These are phyloP conservation scores for Penicillium bialowiezense DNA, from an alignment of 495 filamentous ascomycete species.

Conservation along the genomic window DNA sequence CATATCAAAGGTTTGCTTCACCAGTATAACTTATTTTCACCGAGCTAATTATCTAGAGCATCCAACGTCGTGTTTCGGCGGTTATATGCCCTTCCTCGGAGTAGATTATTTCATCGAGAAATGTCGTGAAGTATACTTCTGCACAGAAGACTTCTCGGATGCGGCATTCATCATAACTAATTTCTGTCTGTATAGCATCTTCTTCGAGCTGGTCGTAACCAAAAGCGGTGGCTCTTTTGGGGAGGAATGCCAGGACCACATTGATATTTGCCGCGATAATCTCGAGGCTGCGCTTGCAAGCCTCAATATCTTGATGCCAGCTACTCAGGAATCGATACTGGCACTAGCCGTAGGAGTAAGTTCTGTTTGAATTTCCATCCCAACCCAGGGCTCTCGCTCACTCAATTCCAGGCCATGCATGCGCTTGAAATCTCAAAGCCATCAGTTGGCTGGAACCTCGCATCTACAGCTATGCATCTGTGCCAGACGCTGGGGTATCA, in stretches of 20 bases:
- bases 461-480: slow-evolving; percentile 53
- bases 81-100: slow-evolving; percentile 39
- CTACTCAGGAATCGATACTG: slow-evolving; percentile 55
- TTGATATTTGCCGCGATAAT: slow-evolving; percentile 50
- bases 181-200: slow-evolving; percentile 54
- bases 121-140: slow-evolving; percentile 58
- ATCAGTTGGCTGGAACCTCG: slow-evolving; percentile 60
- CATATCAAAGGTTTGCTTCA: slow-evolving; percentile 42
- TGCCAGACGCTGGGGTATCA: slow-evolving; percentile 67
- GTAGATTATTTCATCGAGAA: slow-evolving; percentile 56
- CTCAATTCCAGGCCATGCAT: slow-evolving; percentile 40
- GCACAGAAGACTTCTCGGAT: slow-evolving; percentile 54
- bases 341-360: slow-evolving; percentile 58
- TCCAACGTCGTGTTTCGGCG: slow-evolving; percentile 22
- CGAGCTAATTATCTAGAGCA: slow-evolving; percentile 17
- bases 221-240: slow-evolving; percentile 23
- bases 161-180: slow-evolving; percentile 56
- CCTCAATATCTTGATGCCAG: slow-evolving; percentile 56
- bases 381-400: neutral
- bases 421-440: slow-evolving; percentile 63
- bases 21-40: neutral
- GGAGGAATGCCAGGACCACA: slow-evolving; percentile 40
- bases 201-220: slow-evolving; percentile 46
- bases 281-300: slow-evolving; percentile 57
- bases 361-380: neutral